A percentile compares a stretch with the other conserved stretches of the same genome.
Conservation (phyloP, 2,329 filamentous ascomycete species). For the Lasiodiplodia gonubiensis region DNA sequence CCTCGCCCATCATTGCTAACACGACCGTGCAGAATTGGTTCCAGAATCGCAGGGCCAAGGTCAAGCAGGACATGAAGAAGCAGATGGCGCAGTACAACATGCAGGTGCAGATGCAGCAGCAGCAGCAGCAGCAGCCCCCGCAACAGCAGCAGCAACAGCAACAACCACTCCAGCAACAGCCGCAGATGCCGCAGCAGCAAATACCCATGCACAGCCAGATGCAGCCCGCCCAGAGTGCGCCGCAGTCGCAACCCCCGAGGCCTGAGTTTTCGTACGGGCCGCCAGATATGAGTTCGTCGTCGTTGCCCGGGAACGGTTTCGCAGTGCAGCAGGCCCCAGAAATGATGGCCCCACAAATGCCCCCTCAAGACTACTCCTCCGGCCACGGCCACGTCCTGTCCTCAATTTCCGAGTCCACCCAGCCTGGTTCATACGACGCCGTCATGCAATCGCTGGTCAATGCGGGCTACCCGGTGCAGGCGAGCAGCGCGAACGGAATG, state of each 20-base stretch:
- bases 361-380: constrained; percentile 18
- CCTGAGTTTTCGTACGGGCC: constrained; percentile 12
- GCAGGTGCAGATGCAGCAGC: constrained; percentile 32
- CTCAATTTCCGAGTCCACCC: constrained; percentile 28
- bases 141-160: constrained; percentile 8
- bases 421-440: constrained; percentile 33
- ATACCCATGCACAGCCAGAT: constrained; percentile 16
- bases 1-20: constrained; percentile 39
- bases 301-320: constrained; percentile 37
- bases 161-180: constrained; percentile 2
- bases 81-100: constrained; percentile 42
- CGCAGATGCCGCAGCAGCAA: constrained; percentile 16
- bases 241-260: constrained; percentile 15
- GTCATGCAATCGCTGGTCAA: constrained; percentile 42
- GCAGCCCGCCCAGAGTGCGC: constrained; percentile 14
- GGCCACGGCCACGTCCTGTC: constrained; percentile 23
- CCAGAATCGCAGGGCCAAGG: constrained; percentile 59
- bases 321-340: constrained; percentile 24
- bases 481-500: constrained; percentile 35
- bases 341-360: constrained; percentile 21
- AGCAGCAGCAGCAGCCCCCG: neutral
- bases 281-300: constrained; percentile 44
- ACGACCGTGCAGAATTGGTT: constrained; percentile 55
- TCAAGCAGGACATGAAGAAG: constrained; percentile 60
- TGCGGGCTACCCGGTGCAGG: constrained; percentile 40